These are phyloP conservation scores for Backusella westeae DNA, from an alignment of 192 early-diverging fungal genomes.

Conservation along the genomic window DNA sequence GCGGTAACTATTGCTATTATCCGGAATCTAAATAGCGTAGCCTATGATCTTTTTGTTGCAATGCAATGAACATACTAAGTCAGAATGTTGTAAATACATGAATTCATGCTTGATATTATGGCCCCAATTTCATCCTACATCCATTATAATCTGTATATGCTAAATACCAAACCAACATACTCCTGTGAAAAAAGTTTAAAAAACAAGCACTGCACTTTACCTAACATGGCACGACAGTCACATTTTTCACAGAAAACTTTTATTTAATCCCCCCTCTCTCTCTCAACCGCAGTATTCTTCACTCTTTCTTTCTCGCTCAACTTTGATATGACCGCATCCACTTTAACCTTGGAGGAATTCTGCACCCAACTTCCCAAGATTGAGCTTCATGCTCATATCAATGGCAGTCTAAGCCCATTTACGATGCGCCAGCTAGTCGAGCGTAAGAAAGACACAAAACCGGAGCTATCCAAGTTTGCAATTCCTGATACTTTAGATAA, in stretches of 20 bases:
- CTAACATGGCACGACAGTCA: background rate
- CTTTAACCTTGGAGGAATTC: constrained; percentile 11
- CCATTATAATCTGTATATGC: background rate
- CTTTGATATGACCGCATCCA: background rate
- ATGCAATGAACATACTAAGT: background rate
- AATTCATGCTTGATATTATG: background rate
- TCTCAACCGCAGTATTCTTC: background rate
- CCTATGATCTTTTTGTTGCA: background rate
- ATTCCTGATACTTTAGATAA: constrained; percentile 39
- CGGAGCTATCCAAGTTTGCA: constrained; percentile 36
- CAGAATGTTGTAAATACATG: background rate
- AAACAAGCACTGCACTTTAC: background rate
- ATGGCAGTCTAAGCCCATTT: constrained; percentile 46
- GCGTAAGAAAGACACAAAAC: constrained; percentile 36
- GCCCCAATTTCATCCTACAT: too few species aligned
- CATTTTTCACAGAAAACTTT: background rate
- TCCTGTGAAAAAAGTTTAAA: too few species aligned
- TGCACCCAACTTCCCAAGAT: constrained; percentile 31
- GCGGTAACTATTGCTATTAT: background rate
- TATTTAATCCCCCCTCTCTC: background rate
- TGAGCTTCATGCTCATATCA: constrained; percentile 64
- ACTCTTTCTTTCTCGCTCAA: background rate
- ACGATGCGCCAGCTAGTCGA: constrained; percentile 41
- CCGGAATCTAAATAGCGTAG: background rate
- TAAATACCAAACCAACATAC: background rate